phyloP scores from a whole-genome alignment of 768 basidiomycete species.

The Macrolepiota albuminosa region DNA sequence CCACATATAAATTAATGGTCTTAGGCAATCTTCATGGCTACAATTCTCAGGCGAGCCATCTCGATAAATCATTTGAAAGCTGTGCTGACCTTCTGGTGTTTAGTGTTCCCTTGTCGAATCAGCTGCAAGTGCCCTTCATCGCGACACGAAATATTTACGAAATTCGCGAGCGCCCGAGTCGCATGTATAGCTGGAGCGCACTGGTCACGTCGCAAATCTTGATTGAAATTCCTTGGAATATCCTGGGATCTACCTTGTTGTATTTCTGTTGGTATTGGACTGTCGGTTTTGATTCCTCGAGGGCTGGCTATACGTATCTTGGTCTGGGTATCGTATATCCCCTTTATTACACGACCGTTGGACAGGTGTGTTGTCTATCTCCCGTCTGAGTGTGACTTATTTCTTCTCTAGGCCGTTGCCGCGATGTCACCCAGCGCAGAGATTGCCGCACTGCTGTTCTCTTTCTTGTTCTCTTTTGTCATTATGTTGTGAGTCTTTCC shows the following conservation, averaged over 20 bases:
- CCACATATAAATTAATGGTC: background rate
- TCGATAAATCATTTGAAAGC: background rate
- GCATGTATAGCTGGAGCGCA: constrained; percentile 64
- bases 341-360: constrained; percentile 56
- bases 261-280: constrained; percentile 73
- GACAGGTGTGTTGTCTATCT: constrained; percentile 28
- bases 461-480: constrained; percentile 51
- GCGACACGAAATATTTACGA: constrained; percentile 57
- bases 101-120: constrained; percentile 52
- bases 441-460: constrained; percentile 50
- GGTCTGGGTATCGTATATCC: constrained; percentile 51
- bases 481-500: constrained; percentile 42
- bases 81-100: background rate
- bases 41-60: constrained; percentile 31
- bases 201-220: constrained; percentile 51
- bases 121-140: constrained; percentile 60
- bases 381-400: constrained; percentile 11
- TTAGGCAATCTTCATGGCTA: constrained; percentile 53
- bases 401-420: constrained; percentile 45
- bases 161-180: constrained; percentile 60
- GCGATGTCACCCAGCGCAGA: constrained; percentile 52
- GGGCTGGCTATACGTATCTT: constrained; percentile 59
- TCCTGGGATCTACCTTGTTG: constrained; percentile 50
- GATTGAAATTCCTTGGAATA: constrained; percentile 59
- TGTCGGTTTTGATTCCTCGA: constrained; percentile 48